Conservation (phyloP, 192 early-diverging fungal genomes). For the Linnemannia exigua region DNA sequence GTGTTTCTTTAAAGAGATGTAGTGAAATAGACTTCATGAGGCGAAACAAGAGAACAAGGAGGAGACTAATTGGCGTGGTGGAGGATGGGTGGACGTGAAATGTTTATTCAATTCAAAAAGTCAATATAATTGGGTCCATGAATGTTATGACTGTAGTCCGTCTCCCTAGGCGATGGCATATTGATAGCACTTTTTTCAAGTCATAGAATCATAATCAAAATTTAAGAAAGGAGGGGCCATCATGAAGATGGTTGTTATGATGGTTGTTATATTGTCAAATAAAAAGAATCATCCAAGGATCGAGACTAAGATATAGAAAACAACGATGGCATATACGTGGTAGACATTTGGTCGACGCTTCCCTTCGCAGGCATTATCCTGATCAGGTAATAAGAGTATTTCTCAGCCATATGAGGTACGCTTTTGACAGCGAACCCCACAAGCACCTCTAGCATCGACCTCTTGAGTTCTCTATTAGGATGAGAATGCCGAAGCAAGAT, state of each 20-base stretch:
- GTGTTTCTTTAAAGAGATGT: too few relatives aligned
- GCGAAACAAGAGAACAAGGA: too few relatives aligned
- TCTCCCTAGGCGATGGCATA: too few relatives aligned
- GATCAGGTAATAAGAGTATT: constrained; percentile 65
- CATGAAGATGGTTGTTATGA: neutral
- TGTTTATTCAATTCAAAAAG: too few relatives aligned
- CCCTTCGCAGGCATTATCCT: constrained; percentile 67
- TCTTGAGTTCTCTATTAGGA: constrained; percentile 1
- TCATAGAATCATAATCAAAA: neutral
- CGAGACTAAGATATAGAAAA: neutral
- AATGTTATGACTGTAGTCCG: too few relatives aligned
- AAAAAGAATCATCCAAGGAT: neutral
- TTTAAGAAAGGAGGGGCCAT: neutral
- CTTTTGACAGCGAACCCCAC: constrained; percentile 10
- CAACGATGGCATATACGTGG: neutral
- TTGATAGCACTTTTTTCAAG: too few relatives aligned
- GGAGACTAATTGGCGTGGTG: too few relatives aligned
- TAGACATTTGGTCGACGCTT: constrained; percentile 44
- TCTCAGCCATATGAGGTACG: constrained; percentile 55
- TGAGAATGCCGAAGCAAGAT: neutral
- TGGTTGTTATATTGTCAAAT: neutral
- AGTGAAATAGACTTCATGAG: too few relatives aligned
- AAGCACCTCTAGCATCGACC: constrained; percentile 62
- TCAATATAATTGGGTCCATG: too few relatives aligned
- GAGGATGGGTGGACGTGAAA: too few relatives aligned